Conservation (phyloP, 1,139 yeast species). For the Scheffersomyces lignicola region DNA sequence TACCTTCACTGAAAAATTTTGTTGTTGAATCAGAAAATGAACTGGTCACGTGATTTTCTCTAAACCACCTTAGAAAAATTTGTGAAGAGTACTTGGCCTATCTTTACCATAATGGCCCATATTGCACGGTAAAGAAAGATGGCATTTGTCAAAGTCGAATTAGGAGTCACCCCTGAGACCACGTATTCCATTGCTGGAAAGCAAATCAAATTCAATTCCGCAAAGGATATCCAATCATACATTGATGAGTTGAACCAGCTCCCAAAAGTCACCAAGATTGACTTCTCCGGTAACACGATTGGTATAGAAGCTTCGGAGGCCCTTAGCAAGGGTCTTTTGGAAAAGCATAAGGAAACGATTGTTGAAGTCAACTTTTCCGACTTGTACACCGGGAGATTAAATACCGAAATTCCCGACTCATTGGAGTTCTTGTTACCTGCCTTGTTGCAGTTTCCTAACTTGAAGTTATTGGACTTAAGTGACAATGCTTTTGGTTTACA, state of each 20-base stretch:
- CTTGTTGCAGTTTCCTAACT: constrained; percentile 63
- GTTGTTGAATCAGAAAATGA: no score
- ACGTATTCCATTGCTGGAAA: constrained; percentile 69
- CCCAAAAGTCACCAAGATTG: constrained; percentile 54
- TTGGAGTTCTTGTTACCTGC: constrained; percentile 72
- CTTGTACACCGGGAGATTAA: constrained; percentile 89
- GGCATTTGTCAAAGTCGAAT: constrained; percentile 26
- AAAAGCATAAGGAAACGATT: constrained; percentile 48
- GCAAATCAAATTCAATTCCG: constrained; percentile 72
- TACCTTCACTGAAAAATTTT: no score
- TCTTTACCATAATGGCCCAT: no score
- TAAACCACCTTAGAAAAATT: background rate
- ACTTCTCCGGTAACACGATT: constrained; percentile 89
- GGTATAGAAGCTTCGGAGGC: constrained; percentile 86
- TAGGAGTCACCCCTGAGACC: constrained; percentile 30
- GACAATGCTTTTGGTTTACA: constrained; percentile 97
- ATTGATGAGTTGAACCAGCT: constrained; percentile 50
- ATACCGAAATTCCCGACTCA: constrained; percentile 90
- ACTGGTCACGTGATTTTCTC: constrained; percentile 7
- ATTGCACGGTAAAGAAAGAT: no score
- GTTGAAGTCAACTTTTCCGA: constrained; percentile 82
- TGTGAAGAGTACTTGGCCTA: no score
- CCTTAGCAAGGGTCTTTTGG: constrained; percentile 59
- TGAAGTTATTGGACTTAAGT: constrained; percentile 76
- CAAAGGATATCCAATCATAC: constrained; percentile 69